Evolutionary conservation across 345 rosid genomes (phyloP), one percentile per base, ranked within the genome.

Genomic region (Chamaenerion angustifolium): DNA sequence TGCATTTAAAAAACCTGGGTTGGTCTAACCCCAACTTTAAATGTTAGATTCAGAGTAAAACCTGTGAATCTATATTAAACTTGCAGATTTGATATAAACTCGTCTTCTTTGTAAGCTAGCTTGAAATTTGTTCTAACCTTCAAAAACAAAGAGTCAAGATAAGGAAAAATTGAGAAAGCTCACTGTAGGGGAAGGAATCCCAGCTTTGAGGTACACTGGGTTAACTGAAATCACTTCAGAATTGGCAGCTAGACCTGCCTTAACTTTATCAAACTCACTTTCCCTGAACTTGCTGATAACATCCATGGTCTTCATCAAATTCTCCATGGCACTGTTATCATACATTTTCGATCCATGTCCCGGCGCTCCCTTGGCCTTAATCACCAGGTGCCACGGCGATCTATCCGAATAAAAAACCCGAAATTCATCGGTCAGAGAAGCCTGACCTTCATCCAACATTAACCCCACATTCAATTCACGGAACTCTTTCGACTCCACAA

Each of bases 271-370:
- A 27, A 83, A 83, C 42, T 83, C 83, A 14, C 70, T 60, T 50
- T 86, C 96, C 47, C 96, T 80, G 43, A 78, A 90, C 64, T 61
- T 80, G 3, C 69, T 58, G 25, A 86, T 72, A 55, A 73, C 16
- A 42, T 90, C 98, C 8, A 83, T 63, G 46, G 83, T 83, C 76
- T 81, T 80, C 94, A 86, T 83, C 69, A 90, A 54, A 75, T 86
- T 90, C 82, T 86, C 98, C 88, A 75, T 69, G 2, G 94, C 92
- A 35, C 83, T 64, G 41, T 90, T 75, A 53, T 86, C 94, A 45
- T 76, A 86, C 74, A 90, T 69, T 61, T 66, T 78, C 4, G 95
- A 80, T 0, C 94, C 98, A 46, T 90, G 95, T 0, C 92, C 98
- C 0, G 98, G 94, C 0, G 40, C 52, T 2, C 98, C 95, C 2